Base-by-base conservation (phyloP, 208 protist genomes). In the Acanthamoeba healyi region DNA sequence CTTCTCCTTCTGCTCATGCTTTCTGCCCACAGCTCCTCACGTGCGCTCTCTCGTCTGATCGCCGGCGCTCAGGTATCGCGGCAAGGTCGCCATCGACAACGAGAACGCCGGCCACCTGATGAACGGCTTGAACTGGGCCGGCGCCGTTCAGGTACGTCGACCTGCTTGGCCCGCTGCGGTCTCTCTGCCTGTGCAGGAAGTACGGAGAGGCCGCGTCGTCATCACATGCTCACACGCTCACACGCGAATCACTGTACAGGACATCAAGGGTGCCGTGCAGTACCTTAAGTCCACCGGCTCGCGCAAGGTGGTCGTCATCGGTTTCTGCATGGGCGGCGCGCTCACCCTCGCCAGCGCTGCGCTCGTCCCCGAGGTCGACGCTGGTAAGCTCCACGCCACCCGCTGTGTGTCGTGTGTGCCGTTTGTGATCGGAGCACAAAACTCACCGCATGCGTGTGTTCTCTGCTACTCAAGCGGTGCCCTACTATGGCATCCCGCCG, bases 271-370 rank as follows among this genome's bases (percentile, higher is more conserved):
- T 17, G 82, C 82, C 4, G 56, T 90, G 29, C 46, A 90, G 56
- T 90, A 90, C 38, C 82, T 90, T 4, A 58, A 70, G 42, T 10
- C 46, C 49, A 58, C 42, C 6, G 82, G 82, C 82, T 90, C 51
- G 14, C 42, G 51, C 49, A 90, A 90, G 82, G 82, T 90, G 49
- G 82, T 46, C 82, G 54, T 90, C 32, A 61, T 67, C 24, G 82
- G 82, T 40, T 70, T 67, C 40, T 90, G 82, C 86, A 92, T 92
- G 86, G 86, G 86, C 24, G 86, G 86, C n/a, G 86, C 86, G 0
- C 36, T 92, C 34, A 12, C 86, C 26, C 86, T 92, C 24, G 86
- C 86, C 38, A 72, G 40, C 40, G 58, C 56, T 36, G 58, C 58
- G 19, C 86, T 67, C 40, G 54, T 65, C 5, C 36, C 34, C 34